Conservation (phyloP, 345 rosid species). For the Carallia brachiata region DNA sequence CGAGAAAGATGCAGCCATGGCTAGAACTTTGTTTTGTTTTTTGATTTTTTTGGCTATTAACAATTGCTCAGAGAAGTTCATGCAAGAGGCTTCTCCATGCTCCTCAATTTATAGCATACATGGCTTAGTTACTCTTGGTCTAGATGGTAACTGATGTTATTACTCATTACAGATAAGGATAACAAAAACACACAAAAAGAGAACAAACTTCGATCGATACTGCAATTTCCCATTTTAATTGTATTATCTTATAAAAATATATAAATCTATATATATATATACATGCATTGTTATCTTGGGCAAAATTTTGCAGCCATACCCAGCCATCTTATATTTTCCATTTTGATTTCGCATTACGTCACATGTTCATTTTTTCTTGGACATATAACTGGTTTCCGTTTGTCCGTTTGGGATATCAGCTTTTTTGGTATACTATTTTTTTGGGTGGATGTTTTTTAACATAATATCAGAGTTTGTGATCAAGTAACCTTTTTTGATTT, state of each 20-base stretch:
- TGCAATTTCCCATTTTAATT: not conserved
- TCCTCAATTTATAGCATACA: slow-evolving; percentile 41
- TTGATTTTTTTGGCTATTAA: not conserved
- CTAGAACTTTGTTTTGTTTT: slow-evolving; percentile 28
- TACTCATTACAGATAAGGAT: slow-evolving; percentile 9
- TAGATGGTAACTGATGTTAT: slow-evolving; percentile 5
- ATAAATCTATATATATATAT: not conserved
- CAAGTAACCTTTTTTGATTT: too few relatives aligned
- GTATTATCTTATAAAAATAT: not conserved
- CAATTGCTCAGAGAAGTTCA: slow-evolving; percentile 36
- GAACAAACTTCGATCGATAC: slow-evolving; percentile 26
- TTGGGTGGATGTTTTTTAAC: too few relatives aligned
- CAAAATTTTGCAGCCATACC: too few relatives aligned
- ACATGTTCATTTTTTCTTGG: not conserved
- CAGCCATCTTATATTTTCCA: slow-evolving; percentile 21
- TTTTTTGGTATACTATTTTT: too few relatives aligned
- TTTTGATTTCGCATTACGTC: slow-evolving; percentile 6
- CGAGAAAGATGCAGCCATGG: slow-evolving; percentile 94
- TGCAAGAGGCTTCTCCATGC: slow-evolving; percentile 16
- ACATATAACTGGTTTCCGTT: slow-evolving; percentile 20
- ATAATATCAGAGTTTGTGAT: too few relatives aligned
- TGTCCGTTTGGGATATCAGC: not conserved
- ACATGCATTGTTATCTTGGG: too few relatives aligned
- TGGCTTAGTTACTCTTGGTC: not conserved
- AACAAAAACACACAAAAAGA: not conserved